Conservation (phyloP, 2,329 filamentous ascomycete species). For the Chaetomium globosum region DNA sequence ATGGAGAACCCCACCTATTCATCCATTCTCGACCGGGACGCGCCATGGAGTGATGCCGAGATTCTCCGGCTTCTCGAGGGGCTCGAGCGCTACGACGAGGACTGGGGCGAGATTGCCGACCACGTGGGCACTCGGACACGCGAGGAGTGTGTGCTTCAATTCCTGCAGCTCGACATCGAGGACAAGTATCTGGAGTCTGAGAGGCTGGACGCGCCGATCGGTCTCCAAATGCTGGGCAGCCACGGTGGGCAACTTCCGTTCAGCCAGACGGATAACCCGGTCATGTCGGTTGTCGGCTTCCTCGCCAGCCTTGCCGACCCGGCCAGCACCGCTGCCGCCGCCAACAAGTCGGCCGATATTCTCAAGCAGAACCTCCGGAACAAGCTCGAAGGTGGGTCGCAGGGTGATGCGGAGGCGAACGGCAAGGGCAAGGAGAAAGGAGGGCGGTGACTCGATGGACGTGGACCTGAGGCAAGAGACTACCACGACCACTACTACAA, state of each 20-base stretch:
- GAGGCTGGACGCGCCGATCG: slow-evolving; percentile 57
- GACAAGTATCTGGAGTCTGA: slow-evolving; percentile 93
- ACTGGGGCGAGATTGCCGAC: slow-evolving; percentile 91
- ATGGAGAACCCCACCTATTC: slow-evolving; percentile 87
- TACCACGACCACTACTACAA: slow-evolving; percentile 52
- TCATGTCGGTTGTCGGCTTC: slow-evolving; percentile 95
- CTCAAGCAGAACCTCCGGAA: slow-evolving; percentile 79
- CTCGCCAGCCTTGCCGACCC: slow-evolving; percentile 89
- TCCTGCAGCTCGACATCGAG: slow-evolving; percentile 94
- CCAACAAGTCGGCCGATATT: slow-evolving; percentile 82
- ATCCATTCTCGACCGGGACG: slow-evolving; percentile 76
- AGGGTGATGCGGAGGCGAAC: slow-evolving; percentile 51
- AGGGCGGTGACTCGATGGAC: slow-evolving; percentile 64
- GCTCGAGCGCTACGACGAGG: slow-evolving; percentile 89
- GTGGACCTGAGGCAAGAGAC: slow-evolving; percentile 57
- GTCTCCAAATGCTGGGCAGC: slow-evolving; percentile 68
- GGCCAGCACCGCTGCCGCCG: slow-evolving; percentile 84
- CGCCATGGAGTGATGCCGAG: slow-evolving; percentile 89
- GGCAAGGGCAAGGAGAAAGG: slow-evolving; percentile 63
- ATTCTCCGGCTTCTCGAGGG: slow-evolving; percentile 86
- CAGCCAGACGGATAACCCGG: slow-evolving; percentile 89
- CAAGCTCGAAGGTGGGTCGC: slow-evolving; percentile 64
- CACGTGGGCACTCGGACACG: slow-evolving; percentile 88
- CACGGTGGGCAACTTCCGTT: slow-evolving; percentile 83
- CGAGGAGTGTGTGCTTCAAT: slow-evolving; percentile 96